Conservation (phyloP, 352 stramenopile genomes). For the Globisporangium abappressorium region DNA sequence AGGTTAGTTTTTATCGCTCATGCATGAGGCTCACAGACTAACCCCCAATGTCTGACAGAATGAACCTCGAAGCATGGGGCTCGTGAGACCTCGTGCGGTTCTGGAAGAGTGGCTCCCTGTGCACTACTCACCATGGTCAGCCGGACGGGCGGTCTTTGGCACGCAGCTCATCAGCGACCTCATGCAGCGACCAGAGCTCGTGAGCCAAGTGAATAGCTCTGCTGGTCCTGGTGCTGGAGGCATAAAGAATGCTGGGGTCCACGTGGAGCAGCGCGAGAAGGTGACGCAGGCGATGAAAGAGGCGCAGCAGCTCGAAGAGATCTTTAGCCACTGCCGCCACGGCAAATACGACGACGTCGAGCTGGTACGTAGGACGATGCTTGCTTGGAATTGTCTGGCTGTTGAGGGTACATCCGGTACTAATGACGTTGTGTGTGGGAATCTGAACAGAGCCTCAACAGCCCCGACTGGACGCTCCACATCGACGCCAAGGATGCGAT, state of each 20-base stretch:
- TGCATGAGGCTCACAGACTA: neutral
- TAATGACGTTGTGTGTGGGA: neutral
- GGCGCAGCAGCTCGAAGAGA: slow-evolving; percentile 83
- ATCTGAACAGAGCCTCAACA: slow-evolving; percentile 73
- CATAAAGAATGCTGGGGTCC: slow-evolving; percentile 12
- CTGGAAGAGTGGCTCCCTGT: slow-evolving; percentile 88
- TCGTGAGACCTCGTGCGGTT: slow-evolving; percentile 80
- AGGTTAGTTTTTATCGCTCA: neutral
- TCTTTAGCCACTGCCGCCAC: slow-evolving; percentile 90
- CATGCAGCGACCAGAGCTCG: slow-evolving; percentile 51
- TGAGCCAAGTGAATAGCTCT: slow-evolving; percentile 14
- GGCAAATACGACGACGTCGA: slow-evolving; percentile 89
- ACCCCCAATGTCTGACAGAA: slow-evolving; percentile 36
- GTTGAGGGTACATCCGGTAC: slow-evolving; percentile 13
- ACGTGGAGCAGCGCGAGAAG: slow-evolving; percentile 60
- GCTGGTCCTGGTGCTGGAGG: neutral
- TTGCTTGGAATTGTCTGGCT: slow-evolving; percentile 5
- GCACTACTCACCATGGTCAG: slow-evolving; percentile 92
- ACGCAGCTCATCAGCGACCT: slow-evolving; percentile 66
- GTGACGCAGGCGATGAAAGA: slow-evolving; percentile 83
- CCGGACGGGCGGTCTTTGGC: slow-evolving; percentile 55
- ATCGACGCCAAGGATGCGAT: slow-evolving; percentile 92
- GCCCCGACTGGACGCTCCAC: slow-evolving; percentile 85
- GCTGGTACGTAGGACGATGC: slow-evolving; percentile 29
- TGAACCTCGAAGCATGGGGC: slow-evolving; percentile 77